Conservation (phyloP, 371 early-diverging fungal genomes). For the Mucor saturninus region DNA sequence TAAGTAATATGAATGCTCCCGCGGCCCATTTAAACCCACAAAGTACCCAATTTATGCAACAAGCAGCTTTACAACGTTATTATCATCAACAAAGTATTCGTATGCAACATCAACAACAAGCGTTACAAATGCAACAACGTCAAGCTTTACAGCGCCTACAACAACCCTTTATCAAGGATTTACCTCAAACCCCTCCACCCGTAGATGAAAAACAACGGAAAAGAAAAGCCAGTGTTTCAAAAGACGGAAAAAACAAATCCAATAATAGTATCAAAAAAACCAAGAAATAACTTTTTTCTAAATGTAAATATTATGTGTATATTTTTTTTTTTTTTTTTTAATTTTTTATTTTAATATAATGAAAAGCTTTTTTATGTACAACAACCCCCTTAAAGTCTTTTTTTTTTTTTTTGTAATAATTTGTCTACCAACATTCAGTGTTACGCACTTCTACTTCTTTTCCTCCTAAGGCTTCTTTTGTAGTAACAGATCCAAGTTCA, state of each 20-base stretch:
- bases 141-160: constrained; percentile 3
- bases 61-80: constrained; percentile 1
- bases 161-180: not conserved
- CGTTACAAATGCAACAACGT: not conserved
- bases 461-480: constrained; percentile 57
- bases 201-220: not conserved
- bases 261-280: not conserved
- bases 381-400: constrained; percentile 8
- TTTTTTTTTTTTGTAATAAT: not conserved
- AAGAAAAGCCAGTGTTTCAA: not conserved
- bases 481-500: constrained; percentile 67
- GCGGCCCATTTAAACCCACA: not conserved
- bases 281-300: not conserved
- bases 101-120: constrained; percentile 3
- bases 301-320: not conserved
- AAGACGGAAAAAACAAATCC: not conserved
- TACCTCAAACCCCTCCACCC: not conserved
- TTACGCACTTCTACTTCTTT: constrained; percentile 65
- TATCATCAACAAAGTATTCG: constrained; percentile 1
- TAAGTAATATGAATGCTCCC: not conserved
- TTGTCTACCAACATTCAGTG: constrained; percentile 52
- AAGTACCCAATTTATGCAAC: constrained; percentile 1
- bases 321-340: not conserved
- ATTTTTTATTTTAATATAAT: not conserved
- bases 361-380: constrained; percentile 16